Conservation (phyloP, 1,284 basidiomycete genomes). For the Tremellales sp. region DNA sequence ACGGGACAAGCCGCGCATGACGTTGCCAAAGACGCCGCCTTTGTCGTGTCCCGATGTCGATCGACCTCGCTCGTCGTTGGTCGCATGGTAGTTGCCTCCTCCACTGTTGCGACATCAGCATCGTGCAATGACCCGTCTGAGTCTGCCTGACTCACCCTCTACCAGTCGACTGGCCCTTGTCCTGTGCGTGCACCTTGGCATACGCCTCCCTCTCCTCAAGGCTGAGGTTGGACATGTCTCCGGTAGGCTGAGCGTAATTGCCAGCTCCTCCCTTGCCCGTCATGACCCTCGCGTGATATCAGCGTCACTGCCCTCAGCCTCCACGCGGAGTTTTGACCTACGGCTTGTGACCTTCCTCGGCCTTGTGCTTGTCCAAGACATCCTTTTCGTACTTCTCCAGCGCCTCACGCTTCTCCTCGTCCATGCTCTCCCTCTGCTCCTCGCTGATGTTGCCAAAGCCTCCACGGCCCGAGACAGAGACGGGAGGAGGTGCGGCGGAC, state of each 20-base stretch:
- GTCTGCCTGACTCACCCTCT: slow-evolving; percentile 34
- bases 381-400: slow-evolving; percentile 32
- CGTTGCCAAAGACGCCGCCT: slow-evolving; percentile 40
- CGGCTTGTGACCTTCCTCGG: slow-evolving; percentile 30
- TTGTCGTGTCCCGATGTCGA: slow-evolving; percentile 18
- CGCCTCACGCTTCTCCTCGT: slow-evolving; percentile 29
- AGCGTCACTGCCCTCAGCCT: neutral
- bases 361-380: slow-evolving; percentile 33
- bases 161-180: slow-evolving; percentile 25
- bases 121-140: too few species aligned
- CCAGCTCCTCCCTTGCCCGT: slow-evolving; percentile 45
- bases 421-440: slow-evolving; percentile 26
- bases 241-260: slow-evolving; percentile 24
- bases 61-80: slow-evolving; percentile 25
- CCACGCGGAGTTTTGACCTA: slow-evolving; percentile 14
- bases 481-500: neutral
- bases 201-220: slow-evolving; percentile 42
- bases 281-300: slow-evolving; percentile 13
- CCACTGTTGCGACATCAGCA: slow-evolving; percentile 24
- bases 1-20: slow-evolving; percentile 42
- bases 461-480: slow-evolving; percentile 30
- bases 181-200: slow-evolving; percentile 32
- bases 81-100: slow-evolving; percentile 29
- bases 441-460: slow-evolving; percentile 47
- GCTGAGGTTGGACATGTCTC: slow-evolving; percentile 28